Conservation (phyloP, 2,329 filamentous ascomycete species). For the Alternaria rosae region DNA sequence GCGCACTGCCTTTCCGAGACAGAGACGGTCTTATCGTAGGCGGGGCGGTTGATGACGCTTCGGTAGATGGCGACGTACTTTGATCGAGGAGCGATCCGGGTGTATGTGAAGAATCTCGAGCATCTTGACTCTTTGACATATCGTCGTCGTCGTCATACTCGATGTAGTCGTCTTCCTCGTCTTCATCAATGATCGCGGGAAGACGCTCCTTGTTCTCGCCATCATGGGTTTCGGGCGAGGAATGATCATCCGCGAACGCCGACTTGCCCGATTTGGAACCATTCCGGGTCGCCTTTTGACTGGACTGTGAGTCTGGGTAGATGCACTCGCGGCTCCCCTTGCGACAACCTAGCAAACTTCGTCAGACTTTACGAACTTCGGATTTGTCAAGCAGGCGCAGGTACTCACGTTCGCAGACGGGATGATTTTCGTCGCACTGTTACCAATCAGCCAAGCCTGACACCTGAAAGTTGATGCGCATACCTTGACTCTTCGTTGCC, state of each 20-base stretch:
- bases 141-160: constrained; percentile 32
- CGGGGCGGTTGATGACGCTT: constrained; percentile 51
- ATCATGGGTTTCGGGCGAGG: constrained; percentile 61
- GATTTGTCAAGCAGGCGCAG: constrained; percentile 10
- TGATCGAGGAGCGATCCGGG: constrained; percentile 54
- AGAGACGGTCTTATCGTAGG: constrained; percentile 37
- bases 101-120: constrained; percentile 49
- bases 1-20: constrained; percentile 45
- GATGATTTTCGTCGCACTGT: constrained; percentile 89
- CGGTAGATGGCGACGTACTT: constrained; percentile 61
- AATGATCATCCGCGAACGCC: constrained; percentile 55
- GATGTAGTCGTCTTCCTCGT: constrained; percentile 54
- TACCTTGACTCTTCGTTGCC: constrained; percentile 83
- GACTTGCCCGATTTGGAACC: constrained; percentile 55
- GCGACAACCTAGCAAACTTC: constrained; percentile 70
- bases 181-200: constrained; percentile 55
- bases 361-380: constrained; percentile 19
- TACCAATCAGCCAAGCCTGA: constrained; percentile 22
- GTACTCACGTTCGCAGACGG: constrained; percentile 76
- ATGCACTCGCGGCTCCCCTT: constrained; percentile 91
- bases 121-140: constrained; percentile 31
- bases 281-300: constrained; percentile 58
- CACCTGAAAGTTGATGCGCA: neutral
- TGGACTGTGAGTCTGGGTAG: constrained; percentile 76
- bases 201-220: constrained; percentile 50